Evolutionary conservation across 2,329 filamentous ascomycete species (phyloP), one percentile per base, ranked within the genome.

Genomic region (Diaporthe humulicola): DNA sequence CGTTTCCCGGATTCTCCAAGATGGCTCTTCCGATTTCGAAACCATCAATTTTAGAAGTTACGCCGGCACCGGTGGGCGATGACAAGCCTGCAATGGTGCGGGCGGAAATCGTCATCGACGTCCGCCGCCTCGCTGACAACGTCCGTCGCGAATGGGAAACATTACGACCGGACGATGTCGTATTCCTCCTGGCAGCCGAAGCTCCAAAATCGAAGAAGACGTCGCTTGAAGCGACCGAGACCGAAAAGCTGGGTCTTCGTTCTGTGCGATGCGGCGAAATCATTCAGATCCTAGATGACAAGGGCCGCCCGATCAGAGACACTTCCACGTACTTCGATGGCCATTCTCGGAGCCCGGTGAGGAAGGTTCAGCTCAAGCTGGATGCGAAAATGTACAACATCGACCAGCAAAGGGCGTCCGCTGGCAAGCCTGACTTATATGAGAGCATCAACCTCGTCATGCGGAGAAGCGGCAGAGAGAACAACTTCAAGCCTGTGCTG

Each of bases 401-500:
- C 70, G 97, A 99, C 83, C 92, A 91, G 77, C 92, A 94, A 76
- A 88, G 87, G 70, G 86, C 89, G 50, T 86, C 90, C 14, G 87
- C 89, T 75, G 93, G 92, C n/a, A 93, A 94, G 79, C 87, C 90
- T 0, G 93, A 98, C 79, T 87, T 97, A 6, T 98, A 98, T 83
- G 92, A 94, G 60, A 89, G 88, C 45, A 92, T 99, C 80, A 99
- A 99, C 80, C 85, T 98, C 54, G 87, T 99, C 72, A 89, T 98
- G 70, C 93, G 97, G 74, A 90, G 97, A 78, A 93, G 91, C 81
- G 93, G 94, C 38, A 90, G 96, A 75, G 97, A 99, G 84, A 99
- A 99, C 85, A 99, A 99, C 83, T 99, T 99, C 88, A 97, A 95
- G 81, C 92, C 96, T 14, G 93, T 99, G 14, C 88, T 99, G 48